These are phyloP conservation scores for Ormosia emarginata DNA, from an alignment of 306 rosid species.

Conservation along the genomic window DNA sequence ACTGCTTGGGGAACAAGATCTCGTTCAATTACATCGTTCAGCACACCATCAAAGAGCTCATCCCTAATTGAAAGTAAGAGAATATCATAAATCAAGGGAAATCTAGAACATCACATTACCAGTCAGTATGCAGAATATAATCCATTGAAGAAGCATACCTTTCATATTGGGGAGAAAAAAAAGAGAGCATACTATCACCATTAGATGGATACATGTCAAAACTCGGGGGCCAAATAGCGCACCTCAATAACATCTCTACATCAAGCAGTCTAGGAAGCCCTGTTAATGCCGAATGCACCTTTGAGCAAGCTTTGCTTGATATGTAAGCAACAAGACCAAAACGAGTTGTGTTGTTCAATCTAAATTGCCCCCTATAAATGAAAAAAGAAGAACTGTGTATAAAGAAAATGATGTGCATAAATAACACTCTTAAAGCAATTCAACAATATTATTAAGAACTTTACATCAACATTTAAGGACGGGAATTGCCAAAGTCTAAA, in stretches of 20 bases:
- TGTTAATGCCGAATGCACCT: background rate
- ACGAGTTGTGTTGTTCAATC: background rate
- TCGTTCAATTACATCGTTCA: slow-evolving; percentile 10
- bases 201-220: slow-evolving; percentile 21
- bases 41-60: slow-evolving; percentile 21
- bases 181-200: slow-evolving; percentile 15
- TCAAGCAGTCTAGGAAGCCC: slow-evolving; percentile 5
- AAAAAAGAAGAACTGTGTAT: background rate
- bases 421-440: background rate
- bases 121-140: background rate
- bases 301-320: slow-evolving; percentile 27
- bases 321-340: slow-evolving; percentile 19
- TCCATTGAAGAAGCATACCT: slow-evolving; percentile 22
- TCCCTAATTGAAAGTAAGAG: slow-evolving; percentile 15
- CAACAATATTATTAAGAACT: background rate
- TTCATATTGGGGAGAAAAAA: slow-evolving; percentile 25
- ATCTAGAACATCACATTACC: background rate
- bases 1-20: slow-evolving; percentile 18
- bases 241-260: background rate
- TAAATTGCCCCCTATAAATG: slow-evolving; percentile 14
- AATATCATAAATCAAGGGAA: background rate
- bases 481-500: background rate
- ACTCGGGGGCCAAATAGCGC: slow-evolving; percentile 22
- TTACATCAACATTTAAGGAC: background rate
- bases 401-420: background rate